A percentile compares a stretch with the other conserved stretches of the same genome.
phyloP scores from a whole-genome alignment of 75 land plant species.

The Adiantum capillusveneris region DNA sequence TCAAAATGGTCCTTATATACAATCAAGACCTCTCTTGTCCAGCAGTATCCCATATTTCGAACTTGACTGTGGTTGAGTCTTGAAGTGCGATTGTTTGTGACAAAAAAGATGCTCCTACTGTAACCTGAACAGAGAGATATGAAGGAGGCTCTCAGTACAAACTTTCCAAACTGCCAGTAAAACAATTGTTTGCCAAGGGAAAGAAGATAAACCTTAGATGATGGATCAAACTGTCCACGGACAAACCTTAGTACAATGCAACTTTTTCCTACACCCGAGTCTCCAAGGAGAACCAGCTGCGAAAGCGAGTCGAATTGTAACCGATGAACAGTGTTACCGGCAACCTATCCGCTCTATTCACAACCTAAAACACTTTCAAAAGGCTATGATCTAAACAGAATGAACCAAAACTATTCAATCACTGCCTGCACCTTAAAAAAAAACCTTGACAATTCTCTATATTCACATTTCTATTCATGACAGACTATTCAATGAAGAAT shows the following conservation, averaged over 20 bases:
- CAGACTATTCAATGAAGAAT: not conserved
- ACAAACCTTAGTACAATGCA: constrained; percentile 98
- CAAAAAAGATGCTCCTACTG: constrained; percentile 96
- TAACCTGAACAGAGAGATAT: constrained; percentile 51
- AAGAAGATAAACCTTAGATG: constrained; percentile 64
- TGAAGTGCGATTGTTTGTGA: constrained; percentile 93
- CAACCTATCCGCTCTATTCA: no score
- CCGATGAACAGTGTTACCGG: no score
- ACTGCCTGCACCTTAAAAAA: not conserved
- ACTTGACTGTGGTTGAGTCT: constrained; percentile 90
- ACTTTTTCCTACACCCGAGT: constrained; percentile 98
- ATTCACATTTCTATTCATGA: not conserved
- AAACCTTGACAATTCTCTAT: not conserved
- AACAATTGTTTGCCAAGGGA: not conserved
- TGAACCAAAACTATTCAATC: not conserved
- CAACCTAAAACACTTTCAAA: no score
- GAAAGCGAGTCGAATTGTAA: no score
- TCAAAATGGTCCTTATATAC: not conserved
- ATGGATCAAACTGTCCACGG: constrained; percentile 96
- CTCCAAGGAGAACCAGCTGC: constrained; percentile 82
- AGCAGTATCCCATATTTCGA: constrained; percentile 99
- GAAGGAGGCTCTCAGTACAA: not conserved
- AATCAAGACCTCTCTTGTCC: constrained; percentile 88
- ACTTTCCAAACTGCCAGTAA: not conserved
- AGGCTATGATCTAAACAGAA: no score